These are phyloP conservation scores for Orobanche coerulescens DNA, from an alignment of 257 asterid species.

Conservation along the genomic window DNA sequence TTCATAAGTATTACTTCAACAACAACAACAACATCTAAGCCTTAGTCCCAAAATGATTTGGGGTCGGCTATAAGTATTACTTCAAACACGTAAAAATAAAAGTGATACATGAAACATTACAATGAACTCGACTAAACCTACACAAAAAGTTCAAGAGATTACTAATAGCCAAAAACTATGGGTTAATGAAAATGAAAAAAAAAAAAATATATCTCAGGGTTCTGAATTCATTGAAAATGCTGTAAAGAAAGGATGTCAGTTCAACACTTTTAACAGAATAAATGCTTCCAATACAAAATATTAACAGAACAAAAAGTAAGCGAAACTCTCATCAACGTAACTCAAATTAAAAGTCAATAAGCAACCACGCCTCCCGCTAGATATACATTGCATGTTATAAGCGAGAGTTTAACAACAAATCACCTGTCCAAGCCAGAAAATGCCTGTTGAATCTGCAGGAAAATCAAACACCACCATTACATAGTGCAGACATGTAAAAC, in stretches of 20 bases:
- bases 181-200: constrained; percentile 13
- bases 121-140: neutral
- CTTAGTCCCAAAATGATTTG: no score
- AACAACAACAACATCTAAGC: no score
- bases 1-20: neutral
- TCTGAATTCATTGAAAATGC: neutral
- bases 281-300: neutral
- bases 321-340: constrained; percentile 1
- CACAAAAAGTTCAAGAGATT: neutral
- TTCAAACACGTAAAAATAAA: neutral
- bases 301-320: neutral
- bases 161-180: constrained; percentile 1
- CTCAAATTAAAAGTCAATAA: neutral
- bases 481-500: neutral
- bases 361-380: constrained; percentile 7
- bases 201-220: neutral
- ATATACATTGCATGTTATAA: constrained; percentile 12
- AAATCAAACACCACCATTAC: constrained; percentile 11
- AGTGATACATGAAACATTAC: neutral
- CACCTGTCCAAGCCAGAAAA: constrained; percentile 79
- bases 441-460: constrained; percentile 66
- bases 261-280: neutral
- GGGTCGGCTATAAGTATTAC: neutral
- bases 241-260: constrained; percentile 7
- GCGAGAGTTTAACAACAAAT: constrained; percentile 16